Evolutionary conservation across 805 yeast species (phyloP).

Genomic region (Candida palmyrensis): DNA sequence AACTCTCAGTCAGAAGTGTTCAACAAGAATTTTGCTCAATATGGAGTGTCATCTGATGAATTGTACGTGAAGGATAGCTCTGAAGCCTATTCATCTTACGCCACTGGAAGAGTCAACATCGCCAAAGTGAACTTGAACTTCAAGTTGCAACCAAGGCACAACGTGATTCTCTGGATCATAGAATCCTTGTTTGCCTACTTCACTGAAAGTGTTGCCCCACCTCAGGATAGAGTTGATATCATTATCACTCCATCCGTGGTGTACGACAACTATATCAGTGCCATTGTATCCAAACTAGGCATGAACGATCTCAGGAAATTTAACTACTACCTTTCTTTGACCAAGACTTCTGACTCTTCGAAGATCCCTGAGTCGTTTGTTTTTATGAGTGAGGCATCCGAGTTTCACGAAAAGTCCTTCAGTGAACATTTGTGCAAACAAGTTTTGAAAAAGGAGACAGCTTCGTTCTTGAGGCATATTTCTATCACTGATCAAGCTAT

Average conservation of each 20-base stretch:
- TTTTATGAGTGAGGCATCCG: slow-evolving; percentile 85
- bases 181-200: slow-evolving; percentile 60
- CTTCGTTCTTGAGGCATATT: slow-evolving; percentile 54
- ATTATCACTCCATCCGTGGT: slow-evolving; percentile 50
- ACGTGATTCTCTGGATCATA: slow-evolving; percentile 58
- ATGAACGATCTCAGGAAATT: slow-evolving; percentile 74
- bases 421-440: slow-evolving; percentile 39
- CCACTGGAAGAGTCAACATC: slow-evolving; percentile 83
- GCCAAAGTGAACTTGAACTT: slow-evolving; percentile 57
- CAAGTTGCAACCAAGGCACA: slow-evolving; percentile 74
- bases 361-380: slow-evolving; percentile 71
- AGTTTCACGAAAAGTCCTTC: slow-evolving; percentile 63
- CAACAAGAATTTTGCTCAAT: slow-evolving; percentile 68
- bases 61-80: slow-evolving; percentile 58
- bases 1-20: slow-evolving; percentile 47
- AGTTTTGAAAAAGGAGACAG: slow-evolving; percentile 39
- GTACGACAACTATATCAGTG: slow-evolving; percentile 71
- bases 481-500: slow-evolving; percentile 81
- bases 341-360: slow-evolving; percentile 71
- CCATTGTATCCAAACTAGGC: slow-evolving; percentile 76
- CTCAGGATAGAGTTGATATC: slow-evolving; percentile 57
- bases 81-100: slow-evolving; percentile 65
- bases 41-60: slow-evolving; percentile 49
- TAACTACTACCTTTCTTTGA: slow-evolving; percentile 78
- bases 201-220: slow-evolving; percentile 49